Percentiles rank a stretch among this genome's conserved stretches.
Evolutionary conservation across 1,284 basidiomycete genomes (phyloP).

Genomic region (Cutaneotrichosporon cutaneum): DNA sequence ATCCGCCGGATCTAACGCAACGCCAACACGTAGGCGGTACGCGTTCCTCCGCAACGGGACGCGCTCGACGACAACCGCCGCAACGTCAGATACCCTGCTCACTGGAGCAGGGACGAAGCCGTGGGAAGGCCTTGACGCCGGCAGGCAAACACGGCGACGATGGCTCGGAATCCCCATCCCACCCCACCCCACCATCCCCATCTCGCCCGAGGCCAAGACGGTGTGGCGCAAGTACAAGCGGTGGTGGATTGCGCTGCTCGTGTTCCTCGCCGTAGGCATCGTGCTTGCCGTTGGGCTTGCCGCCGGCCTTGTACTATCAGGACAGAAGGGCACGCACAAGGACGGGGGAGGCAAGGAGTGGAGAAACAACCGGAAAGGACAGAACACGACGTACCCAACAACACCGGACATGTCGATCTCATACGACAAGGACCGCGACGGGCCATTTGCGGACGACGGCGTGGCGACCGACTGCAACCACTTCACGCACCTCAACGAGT

Average conservation of each 20-base stretch:
- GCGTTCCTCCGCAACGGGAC: not conserved
- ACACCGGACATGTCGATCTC: slow-evolving; percentile 34
- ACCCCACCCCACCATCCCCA: slow-evolving; percentile 3
- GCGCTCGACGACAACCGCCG: not conserved
- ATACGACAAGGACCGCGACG: slow-evolving; percentile 40
- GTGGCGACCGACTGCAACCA: slow-evolving; percentile 38
- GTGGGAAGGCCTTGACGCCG: slow-evolving; percentile 30
- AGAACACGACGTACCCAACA: not conserved
- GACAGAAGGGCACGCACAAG: not conserved
- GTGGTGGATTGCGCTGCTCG: slow-evolving; percentile 32
- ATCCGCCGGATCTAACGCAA: not conserved
- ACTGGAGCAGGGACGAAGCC: slow-evolving; percentile 21
- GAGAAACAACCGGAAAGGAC: not conserved
- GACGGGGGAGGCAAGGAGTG: not conserved
- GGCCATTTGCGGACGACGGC: slow-evolving; percentile 41
- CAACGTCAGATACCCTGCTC: slow-evolving; percentile 3
- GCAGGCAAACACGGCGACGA: slow-evolving; percentile 1
- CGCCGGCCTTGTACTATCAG: slow-evolving; percentile 28
- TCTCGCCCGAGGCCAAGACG: slow-evolving; percentile 13
- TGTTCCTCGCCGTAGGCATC: slow-evolving; percentile 33
- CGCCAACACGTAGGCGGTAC: not conserved
- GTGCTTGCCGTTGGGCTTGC: slow-evolving; percentile 40
- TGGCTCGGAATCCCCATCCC: slow-evolving; percentile 15
- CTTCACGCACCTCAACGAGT: slow-evolving; percentile 35
- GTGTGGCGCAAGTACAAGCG: slow-evolving; percentile 37